Conservation (phyloP, 805 yeast species). For the Scheffersomyces lignosus region DNA sequence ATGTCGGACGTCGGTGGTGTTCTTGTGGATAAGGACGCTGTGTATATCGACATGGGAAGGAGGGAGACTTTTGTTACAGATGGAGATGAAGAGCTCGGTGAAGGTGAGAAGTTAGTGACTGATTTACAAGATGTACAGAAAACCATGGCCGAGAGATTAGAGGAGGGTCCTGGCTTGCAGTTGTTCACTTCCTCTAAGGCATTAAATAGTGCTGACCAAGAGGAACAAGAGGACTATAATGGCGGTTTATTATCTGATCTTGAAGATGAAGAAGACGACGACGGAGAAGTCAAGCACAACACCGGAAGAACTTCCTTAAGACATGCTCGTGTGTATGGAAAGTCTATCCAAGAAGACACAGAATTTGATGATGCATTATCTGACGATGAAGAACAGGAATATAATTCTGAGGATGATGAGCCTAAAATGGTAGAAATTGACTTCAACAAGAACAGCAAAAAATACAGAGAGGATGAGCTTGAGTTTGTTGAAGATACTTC, state of each 20-base stretch:
- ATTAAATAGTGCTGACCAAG: slow-evolving; percentile 37
- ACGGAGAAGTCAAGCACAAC: slow-evolving; percentile 32
- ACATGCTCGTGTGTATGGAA: slow-evolving; percentile 54
- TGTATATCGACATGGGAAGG: slow-evolving; percentile 80
- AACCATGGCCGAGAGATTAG: slow-evolving; percentile 56
- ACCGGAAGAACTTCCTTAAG: slow-evolving; percentile 69
- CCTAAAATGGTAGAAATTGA: slow-evolving; percentile 50
- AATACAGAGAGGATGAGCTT: slow-evolving; percentile 34
- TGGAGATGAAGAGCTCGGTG: slow-evolving; percentile 60
- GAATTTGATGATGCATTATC: slow-evolving; percentile 43
- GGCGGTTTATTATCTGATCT: slow-evolving; percentile 28
- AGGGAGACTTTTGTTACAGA: slow-evolving; percentile 47
- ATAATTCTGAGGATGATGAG: slow-evolving; percentile 35
- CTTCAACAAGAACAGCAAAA: slow-evolving; percentile 32
- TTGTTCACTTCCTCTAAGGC: slow-evolving; percentile 66
- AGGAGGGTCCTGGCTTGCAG: slow-evolving; percentile 68
- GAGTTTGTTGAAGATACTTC: slow-evolving; percentile 49
- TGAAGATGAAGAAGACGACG: slow-evolving; percentile 34
- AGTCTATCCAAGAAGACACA: slow-evolving; percentile 47
- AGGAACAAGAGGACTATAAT: slow-evolving; percentile 39
- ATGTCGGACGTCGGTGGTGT: slow-evolving; percentile 99
- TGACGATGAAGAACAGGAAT: slow-evolving; percentile 42
- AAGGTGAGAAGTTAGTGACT: slow-evolving; percentile 85
- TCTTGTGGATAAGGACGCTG: slow-evolving; percentile 95
- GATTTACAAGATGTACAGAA: slow-evolving; percentile 70